These are phyloP conservation scores for Tetraselmis striata DNA, from an alignment of 139 green algal species.

Conservation along the genomic window DNA sequence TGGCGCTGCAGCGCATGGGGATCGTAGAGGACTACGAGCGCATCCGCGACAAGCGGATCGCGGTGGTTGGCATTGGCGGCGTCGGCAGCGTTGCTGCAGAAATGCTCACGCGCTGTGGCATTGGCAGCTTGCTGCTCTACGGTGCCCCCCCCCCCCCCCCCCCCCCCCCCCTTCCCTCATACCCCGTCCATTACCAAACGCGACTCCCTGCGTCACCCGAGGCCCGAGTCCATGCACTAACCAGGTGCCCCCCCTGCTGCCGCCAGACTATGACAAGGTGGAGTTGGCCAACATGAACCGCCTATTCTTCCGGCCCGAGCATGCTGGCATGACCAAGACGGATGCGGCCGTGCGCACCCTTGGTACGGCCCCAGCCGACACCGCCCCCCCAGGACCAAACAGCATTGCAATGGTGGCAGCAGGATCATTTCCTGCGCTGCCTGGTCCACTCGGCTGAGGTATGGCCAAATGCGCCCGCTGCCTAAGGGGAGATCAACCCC, in stretches of 20 bases:
- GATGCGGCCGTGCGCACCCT: conserved; percentile 86
- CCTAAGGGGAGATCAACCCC: conserved; percentile 91
- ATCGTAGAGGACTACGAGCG: conserved; percentile 90
- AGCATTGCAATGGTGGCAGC: too few species aligned
- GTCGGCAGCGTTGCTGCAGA: conserved; percentile 92
- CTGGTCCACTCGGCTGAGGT: too few species aligned
- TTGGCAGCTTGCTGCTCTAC: conserved; percentile 90
- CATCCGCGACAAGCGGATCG: conserved; percentile 71
- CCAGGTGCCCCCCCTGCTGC: too few species aligned
- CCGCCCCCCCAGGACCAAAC: too few species aligned
- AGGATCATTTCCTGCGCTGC: too few species aligned
- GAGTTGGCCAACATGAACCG: conserved; percentile 99
- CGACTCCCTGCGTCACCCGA: too few species aligned
- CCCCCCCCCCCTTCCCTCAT: neutral
- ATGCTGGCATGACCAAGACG: conserved; percentile 95
- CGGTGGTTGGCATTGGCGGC: conserved; percentile 84
- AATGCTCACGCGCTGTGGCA: conserved; percentile 93
- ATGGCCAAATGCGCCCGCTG: too few species aligned
- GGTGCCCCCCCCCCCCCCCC: conserved; percentile 12
- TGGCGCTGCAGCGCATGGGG: conserved; percentile 94
- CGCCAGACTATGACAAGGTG: conserved; percentile 88
- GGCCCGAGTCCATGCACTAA: too few species aligned
- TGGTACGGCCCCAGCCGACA: conserved; percentile 6
- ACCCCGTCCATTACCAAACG: neutral
- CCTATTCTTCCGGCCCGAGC: conserved; percentile 95